A percentile compares a stretch with the other conserved stretches of the same genome.
Conservation (phyloP, 2,329 filamentous ascomycete genomes). For the Xylaria sp. region DNA sequence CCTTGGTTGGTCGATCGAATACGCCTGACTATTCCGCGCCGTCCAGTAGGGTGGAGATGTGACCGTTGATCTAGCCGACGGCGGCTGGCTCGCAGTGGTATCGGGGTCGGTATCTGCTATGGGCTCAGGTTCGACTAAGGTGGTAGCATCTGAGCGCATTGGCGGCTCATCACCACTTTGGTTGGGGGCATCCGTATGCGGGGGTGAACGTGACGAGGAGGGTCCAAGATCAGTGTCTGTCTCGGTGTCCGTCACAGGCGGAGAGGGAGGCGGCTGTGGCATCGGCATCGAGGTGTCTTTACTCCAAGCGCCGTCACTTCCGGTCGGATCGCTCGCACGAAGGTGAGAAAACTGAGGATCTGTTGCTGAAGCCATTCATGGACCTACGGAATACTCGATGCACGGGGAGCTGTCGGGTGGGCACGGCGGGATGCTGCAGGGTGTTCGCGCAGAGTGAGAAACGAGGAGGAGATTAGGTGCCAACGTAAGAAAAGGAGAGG, state of each 20-base stretch:
- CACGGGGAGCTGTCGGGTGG: background rate
- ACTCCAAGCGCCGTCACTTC: conserved; percentile 10
- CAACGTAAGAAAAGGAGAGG: background rate
- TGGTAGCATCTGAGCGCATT: conserved; percentile 6
- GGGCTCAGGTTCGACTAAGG: background rate
- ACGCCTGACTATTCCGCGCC: conserved; percentile 15
- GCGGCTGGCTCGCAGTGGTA: conserved; percentile 1
- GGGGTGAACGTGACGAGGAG: conserved; percentile 9
- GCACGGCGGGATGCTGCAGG: background rate
- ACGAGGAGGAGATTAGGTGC: background rate
- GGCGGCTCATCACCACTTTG: background rate
- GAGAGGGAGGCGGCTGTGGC: conserved; percentile 26
- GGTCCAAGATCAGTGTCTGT: conserved; percentile 20
- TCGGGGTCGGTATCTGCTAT: background rate
- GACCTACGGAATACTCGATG: background rate
- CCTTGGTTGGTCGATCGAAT: conserved; percentile 32
- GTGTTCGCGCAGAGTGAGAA: background rate
- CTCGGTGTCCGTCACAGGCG: conserved; percentile 30
- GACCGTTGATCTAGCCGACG: conserved; percentile 16
- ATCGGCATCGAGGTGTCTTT: conserved; percentile 23
- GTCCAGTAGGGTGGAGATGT: conserved; percentile 38
- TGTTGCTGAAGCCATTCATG: conserved; percentile 22
- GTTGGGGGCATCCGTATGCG: background rate
- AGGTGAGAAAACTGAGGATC: conserved; percentile 6
- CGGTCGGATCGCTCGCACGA: conserved; percentile 3